Percentiles rank a stretch among this genome's conserved stretches.
phyloP scores from a whole-genome alignment of 441 rosid species.

The Erodium trifolium region DNA sequence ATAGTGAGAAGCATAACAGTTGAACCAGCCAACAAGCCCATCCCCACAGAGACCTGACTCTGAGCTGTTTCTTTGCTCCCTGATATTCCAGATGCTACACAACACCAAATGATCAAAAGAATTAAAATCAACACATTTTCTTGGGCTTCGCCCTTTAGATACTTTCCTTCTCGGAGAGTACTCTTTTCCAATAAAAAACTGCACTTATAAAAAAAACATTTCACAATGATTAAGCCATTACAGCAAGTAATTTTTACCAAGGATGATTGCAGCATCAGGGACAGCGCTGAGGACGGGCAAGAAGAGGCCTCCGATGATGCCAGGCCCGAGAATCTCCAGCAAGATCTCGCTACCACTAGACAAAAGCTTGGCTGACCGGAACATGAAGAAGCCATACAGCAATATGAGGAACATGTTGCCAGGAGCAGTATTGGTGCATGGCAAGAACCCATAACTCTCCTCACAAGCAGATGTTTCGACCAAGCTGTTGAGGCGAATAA shows the following conservation, averaged over 20 bases:
- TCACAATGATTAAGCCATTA: no score
- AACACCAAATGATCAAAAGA: neutral
- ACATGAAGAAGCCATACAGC: neutral
- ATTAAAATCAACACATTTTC: no score
- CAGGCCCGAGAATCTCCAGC: constrained; percentile 27
- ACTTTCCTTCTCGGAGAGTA: no score
- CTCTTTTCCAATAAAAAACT: no score
- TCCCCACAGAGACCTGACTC: constrained; percentile 27
- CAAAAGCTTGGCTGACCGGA: constrained; percentile 4
- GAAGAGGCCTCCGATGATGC: constrained; percentile 28
- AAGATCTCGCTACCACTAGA: constrained; percentile 17
- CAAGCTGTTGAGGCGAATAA: no score
- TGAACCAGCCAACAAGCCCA: constrained; percentile 28
- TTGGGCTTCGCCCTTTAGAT: no score
- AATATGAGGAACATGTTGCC: neutral
- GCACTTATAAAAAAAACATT: no score
- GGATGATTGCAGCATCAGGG: constrained; percentile 31
- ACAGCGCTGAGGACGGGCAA: constrained; percentile 29
- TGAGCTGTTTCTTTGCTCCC: constrained; percentile 28
- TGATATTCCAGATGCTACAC: constrained; percentile 24
- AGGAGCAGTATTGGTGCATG: neutral
- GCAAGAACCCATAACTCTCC: constrained; percentile 1
- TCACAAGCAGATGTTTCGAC: neutral
- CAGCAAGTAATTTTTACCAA: constrained; percentile 2
- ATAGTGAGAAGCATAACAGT: constrained; percentile 26